Percentiles rank a stretch among this genome's conserved stretches.
These are phyloP conservation scores for Sarocladiaceae sp. DNA, from an alignment of 2,329 filamentous ascomycete species.

Conservation along the genomic window DNA sequence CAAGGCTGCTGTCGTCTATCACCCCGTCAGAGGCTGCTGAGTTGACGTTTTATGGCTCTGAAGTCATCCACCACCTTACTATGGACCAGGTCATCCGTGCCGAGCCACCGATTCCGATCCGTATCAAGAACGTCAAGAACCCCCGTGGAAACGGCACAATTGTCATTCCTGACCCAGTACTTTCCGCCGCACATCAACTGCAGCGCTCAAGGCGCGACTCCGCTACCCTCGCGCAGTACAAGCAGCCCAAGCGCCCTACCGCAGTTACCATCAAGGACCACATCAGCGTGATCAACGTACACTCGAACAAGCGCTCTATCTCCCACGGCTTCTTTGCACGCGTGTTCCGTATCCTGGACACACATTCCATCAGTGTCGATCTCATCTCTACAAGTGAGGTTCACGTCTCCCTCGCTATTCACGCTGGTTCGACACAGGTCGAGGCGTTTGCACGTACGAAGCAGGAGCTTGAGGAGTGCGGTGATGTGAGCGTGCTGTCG, in stretches of 20 bases:
- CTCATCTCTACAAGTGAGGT: constrained; percentile 96
- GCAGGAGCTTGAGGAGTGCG: constrained; percentile 71
- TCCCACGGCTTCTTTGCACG: constrained; percentile 94
- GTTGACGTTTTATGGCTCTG: constrained; percentile 88
- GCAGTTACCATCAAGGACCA: constrained; percentile 97
- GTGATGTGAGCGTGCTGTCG: constrained; percentile 83
- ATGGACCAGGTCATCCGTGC: constrained; percentile 95
- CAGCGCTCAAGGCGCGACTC: constrained; percentile 37
- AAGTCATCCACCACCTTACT: constrained; percentile 97
- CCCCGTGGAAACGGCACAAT: constrained; percentile 74
- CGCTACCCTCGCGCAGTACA: constrained; percentile 32
- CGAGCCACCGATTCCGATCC: constrained; percentile 72
- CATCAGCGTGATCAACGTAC: constrained; percentile 95
- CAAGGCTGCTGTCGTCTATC: constrained; percentile 81
- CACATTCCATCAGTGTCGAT: constrained; percentile 84
- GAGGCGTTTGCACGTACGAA: constrained; percentile 64
- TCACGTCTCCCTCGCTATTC: constrained; percentile 94
- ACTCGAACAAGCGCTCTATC: constrained; percentile 94
- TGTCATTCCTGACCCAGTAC: constrained; percentile 69
- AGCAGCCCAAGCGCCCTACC: constrained; percentile 70
- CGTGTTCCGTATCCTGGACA: constrained; percentile 88
- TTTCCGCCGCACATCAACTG: constrained; percentile 53
- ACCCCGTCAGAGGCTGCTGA: constrained; percentile 94
- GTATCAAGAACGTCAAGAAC: constrained; percentile 91
- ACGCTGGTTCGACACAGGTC: constrained; percentile 65